Evolutionary conservation across 805 yeast genomes (phyloP), one percentile per base, ranked within the genome.

Genomic region (Saccharomycopsis babjevae): DNA sequence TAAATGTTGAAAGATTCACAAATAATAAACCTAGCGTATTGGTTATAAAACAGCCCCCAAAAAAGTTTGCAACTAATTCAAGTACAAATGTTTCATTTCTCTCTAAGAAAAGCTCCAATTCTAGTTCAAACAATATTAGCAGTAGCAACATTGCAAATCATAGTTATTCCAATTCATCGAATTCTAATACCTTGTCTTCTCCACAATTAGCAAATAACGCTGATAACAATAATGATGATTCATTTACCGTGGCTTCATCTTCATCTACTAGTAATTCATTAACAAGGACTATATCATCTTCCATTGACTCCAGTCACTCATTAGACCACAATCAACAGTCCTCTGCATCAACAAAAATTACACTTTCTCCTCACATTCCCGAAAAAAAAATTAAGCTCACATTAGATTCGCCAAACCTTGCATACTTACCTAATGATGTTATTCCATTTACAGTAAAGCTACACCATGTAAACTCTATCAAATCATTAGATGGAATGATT

Each of bases 371-470:
- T 32, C 59, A 22, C 28, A 46, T n/a, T 61, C 59, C 43, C 25
- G 38, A 42, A 25, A 32, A 10, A 42, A 54, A 50, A 18, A 63
- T 61, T 1, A 75, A 70, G 54, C 70, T 81, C 46, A 68, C 76
- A 3, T 79, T 83, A 6, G 76, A 76, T 34, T 62, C 79, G 5
- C 79, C 89, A 1, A 79, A 80, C 50, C 75, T 85, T 46, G 97
- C 97, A 0, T 90, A 79, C 68, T 73, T 88, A 1, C 77, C 91
- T 38, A 97, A 97, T 28, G 97, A 91, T 68, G 69, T 79, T 1
- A 81, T 92, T 0, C 94, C 96, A 0, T 79, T 92, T 13, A 84
- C 83, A 66, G 74, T 92, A 36, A 72, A 77, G 32, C 76, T 91
- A 50, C 77, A 81, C 56, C 97, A 91, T 70, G 80, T 86, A 65